phyloP scores from a whole-genome alignment of 176 grass and related monocot genomes.

The Carex littledalei region DNA sequence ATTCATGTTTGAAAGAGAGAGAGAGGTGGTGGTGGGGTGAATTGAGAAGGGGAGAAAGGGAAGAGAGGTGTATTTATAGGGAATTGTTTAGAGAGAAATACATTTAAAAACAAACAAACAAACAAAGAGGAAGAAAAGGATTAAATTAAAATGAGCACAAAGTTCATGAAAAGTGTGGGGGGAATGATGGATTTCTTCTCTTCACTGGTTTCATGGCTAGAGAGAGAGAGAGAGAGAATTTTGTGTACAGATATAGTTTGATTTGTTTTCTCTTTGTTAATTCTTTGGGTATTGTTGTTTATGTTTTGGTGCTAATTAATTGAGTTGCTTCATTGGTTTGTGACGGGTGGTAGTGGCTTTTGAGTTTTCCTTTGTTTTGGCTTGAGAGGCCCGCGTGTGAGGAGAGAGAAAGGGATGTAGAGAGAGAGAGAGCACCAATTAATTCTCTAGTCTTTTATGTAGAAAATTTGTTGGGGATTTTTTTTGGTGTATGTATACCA shows the following conservation, averaged over 20 bases:
- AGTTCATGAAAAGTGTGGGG: constrained; percentile 20
- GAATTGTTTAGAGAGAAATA: background rate
- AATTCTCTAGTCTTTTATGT: constrained; percentile 6
- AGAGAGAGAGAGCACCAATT: background rate
- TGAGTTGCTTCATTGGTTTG: constrained; percentile 22
- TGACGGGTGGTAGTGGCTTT: constrained; percentile 21
- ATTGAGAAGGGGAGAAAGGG: constrained; percentile 14
- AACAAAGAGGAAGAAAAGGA: background rate
- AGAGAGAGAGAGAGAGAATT: background rate
- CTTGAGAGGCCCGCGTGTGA: background rate
- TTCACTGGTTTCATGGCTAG: constrained; percentile 12
- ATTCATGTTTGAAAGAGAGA: constrained; percentile 39
- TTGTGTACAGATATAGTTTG: background rate
- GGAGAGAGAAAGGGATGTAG: background rate
- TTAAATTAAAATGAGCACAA: background rate
- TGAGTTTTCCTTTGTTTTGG: constrained; percentile 24
- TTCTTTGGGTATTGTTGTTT: constrained; percentile 20
- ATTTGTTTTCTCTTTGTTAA: background rate
- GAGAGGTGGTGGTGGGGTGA: background rate
- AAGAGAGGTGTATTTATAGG: constrained; percentile 8
- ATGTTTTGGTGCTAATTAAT: constrained; percentile 8
- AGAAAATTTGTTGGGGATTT: constrained; percentile 5
- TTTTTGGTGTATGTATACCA: background rate
- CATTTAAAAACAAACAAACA: constrained; percentile 3
- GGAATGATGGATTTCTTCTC: constrained; percentile 20